Percentiles rank a stretch among this genome's conserved stretches.
Conservation (phyloP, 78 protist species). For the Ministeria vibrans region DNA sequence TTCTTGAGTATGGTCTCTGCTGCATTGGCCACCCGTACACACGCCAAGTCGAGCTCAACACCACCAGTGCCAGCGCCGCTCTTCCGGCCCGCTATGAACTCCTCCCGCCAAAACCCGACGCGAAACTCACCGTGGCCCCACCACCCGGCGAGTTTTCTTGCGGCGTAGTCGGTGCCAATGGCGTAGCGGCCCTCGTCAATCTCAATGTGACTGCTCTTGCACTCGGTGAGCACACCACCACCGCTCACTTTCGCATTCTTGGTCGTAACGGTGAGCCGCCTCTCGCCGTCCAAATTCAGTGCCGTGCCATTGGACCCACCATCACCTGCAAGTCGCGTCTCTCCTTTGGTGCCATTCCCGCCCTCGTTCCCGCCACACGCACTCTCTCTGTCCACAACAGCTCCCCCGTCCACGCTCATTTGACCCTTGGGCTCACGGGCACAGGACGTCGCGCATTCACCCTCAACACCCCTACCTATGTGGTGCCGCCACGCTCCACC, state of each 20-base stretch:
- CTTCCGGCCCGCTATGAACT: slow-evolving; percentile 1
- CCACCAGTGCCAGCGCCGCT: not conserved
- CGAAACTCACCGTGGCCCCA: too few species aligned
- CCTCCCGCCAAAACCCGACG: not conserved
- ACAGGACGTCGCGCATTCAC: not conserved
- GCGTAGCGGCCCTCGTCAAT: not conserved
- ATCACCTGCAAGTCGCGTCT: not conserved
- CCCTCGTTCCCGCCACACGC: not conserved
- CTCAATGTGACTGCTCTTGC: not conserved
- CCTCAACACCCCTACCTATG: not conserved
- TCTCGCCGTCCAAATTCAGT: not conserved
- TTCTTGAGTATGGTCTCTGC: not conserved
- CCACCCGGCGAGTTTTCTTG: too few species aligned
- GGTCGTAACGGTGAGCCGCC: not conserved
- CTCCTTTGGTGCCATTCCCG: not conserved
- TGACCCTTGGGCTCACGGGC: not conserved
- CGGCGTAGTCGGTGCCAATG: too few species aligned
- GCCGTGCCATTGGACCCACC: not conserved
- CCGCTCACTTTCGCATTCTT: not conserved
- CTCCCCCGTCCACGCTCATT: not conserved
- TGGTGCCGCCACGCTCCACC: not conserved
- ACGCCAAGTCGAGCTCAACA: not conserved
- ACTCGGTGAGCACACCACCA: not conserved
- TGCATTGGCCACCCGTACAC: not conserved
- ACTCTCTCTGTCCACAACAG: not conserved